phyloP scores from a whole-genome alignment of 176 grass and related monocot genomes.

The Aegilops bicornis region DNA sequence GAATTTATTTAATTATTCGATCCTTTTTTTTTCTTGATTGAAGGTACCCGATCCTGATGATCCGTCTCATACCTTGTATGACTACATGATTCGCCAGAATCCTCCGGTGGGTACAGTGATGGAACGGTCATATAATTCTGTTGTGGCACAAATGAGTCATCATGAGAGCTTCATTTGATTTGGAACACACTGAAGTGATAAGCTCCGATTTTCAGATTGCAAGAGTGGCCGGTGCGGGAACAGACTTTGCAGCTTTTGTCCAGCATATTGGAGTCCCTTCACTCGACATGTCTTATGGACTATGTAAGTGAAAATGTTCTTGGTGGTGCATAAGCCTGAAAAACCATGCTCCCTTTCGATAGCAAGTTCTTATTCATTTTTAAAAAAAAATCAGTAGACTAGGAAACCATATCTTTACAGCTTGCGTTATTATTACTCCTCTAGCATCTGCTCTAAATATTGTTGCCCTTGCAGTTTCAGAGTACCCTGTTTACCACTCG shows the following conservation, averaged over 20 bases:
- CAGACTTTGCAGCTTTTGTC: constrained; percentile 85
- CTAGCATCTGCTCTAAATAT: constrained; percentile 16
- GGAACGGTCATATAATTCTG: constrained; percentile 10
- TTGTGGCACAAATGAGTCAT: not conserved
- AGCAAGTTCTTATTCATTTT: not conserved
- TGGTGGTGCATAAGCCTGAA: not conserved
- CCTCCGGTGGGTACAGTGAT: constrained; percentile 25
- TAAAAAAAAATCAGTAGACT: not conserved
- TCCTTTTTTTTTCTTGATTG: constrained; percentile 14
- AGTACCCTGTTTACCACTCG: constrained; percentile 84
- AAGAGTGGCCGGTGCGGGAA: constrained; percentile 78
- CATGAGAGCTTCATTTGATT: not conserved
- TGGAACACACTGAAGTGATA: constrained; percentile 19
- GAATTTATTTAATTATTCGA: not conserved
- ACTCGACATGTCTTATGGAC: constrained; percentile 80
- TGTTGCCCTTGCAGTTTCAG: constrained; percentile 38
- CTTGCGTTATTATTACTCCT: not conserved
- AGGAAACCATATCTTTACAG: not conserved
- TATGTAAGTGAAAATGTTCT: constrained; percentile 40
- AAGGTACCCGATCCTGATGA: constrained; percentile 89
- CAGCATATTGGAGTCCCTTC: constrained; percentile 86
- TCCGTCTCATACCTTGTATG: constrained; percentile 64
- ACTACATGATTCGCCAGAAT: constrained; percentile 38
- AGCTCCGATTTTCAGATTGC: constrained; percentile 59
- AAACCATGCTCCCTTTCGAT: not conserved